Conservation (phyloP, 306 rosid species). For the Cicer arietinum region DNA sequence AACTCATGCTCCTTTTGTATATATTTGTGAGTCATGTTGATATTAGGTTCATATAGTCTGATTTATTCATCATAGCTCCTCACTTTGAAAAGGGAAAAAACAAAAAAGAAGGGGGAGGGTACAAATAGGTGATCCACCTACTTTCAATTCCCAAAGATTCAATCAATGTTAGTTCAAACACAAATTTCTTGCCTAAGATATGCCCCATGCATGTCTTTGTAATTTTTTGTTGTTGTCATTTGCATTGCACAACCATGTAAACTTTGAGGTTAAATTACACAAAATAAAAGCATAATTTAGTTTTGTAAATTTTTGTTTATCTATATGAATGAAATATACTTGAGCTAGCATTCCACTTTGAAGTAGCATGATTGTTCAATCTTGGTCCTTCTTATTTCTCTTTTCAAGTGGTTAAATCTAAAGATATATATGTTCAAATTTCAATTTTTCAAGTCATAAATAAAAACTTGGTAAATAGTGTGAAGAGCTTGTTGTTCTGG, state of each 20-base stretch:
- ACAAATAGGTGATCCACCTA: conserved; percentile 49
- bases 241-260: background rate
- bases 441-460: conserved; percentile 1
- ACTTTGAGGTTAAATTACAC: background rate
- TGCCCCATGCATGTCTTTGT: background rate
- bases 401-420: background rate
- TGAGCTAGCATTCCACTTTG: background rate
- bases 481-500: background rate
- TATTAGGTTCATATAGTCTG: background rate
- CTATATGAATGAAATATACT: no score
- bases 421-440: conserved; percentile 12
- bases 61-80: background rate
- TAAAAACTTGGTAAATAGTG: background rate
- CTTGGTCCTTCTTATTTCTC: background rate
- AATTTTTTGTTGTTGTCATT: background rate
- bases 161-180: conserved; percentile 56
- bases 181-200: conserved; percentile 38
- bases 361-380: background rate
- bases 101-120: background rate
- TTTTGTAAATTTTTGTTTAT: background rate
- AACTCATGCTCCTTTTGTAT: background rate
- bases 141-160: conserved; percentile 7
- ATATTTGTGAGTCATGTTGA: conserved; percentile 21
- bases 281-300: background rate
- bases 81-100: background rate